Evolutionary conservation across 495 filamentous ascomycete species (phyloP).

Genomic region (Daldinia caldariorum): DNA sequence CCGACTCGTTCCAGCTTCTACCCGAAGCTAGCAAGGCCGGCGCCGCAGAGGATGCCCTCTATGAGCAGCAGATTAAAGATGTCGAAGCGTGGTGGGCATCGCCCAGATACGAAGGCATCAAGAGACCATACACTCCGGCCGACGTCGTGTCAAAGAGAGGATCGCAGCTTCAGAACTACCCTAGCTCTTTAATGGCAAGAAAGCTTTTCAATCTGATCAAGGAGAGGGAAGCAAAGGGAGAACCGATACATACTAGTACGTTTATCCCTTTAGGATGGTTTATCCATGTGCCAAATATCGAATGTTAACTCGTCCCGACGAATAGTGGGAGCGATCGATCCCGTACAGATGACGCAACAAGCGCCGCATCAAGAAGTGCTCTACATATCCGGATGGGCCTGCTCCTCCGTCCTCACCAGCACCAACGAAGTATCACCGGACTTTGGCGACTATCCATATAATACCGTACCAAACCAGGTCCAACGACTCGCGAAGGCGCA

Average conservation of each 20-base stretch:
- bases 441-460: conserved; percentile 98
- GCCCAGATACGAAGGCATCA: conserved; percentile 86
- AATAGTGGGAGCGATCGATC: conserved; percentile 95
- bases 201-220: conserved; percentile 92
- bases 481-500: conserved; percentile 96
- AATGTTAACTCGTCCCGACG: not conserved
- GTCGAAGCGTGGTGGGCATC: conserved; percentile 89
- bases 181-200: conserved; percentile 89
- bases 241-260: conserved; percentile 91
- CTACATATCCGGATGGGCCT: conserved; percentile 97
- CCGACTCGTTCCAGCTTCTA: conserved; percentile 83
- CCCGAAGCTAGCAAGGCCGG: conserved; percentile 76
- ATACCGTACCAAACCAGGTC: conserved; percentile 98
- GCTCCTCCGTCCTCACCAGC: conserved; percentile 87
- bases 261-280: conserved; percentile 9
- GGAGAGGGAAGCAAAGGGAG: conserved; percentile 74
- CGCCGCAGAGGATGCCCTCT: conserved; percentile 81
- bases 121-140: conserved; percentile 86
- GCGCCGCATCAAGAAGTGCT: conserved; percentile 94
- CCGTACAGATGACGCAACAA: conserved; percentile 98
- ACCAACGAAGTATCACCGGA: conserved; percentile 98
- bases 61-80: conserved; percentile 78
- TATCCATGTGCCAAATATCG: not conserved
- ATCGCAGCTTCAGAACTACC: conserved; percentile 83
- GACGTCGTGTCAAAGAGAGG: conserved; percentile 95